phyloP scores from a whole-genome alignment of 208 protist species.

The Crithidia expoeki region DNA sequence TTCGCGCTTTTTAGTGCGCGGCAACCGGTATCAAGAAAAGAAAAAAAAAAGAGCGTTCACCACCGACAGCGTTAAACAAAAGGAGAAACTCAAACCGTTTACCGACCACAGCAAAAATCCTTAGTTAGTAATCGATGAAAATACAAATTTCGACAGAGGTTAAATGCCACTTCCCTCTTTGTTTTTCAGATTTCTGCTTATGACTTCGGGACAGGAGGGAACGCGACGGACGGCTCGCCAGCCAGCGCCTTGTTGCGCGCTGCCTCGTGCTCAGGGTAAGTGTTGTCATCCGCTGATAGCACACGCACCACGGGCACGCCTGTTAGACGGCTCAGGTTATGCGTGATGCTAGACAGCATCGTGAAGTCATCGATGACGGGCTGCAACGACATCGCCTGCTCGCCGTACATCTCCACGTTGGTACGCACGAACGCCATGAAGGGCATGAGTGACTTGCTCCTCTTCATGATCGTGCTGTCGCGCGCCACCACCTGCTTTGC shows the following conservation, averaged over 20 bases:
- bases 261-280: slow-evolving; percentile 63
- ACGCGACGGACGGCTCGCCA: slow-evolving; percentile 70
- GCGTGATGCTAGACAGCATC: slow-evolving; percentile 49
- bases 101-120: too few species aligned
- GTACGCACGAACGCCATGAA: slow-evolving; percentile 83
- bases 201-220: slow-evolving; percentile 35
- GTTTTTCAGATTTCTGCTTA: slow-evolving; percentile 16
- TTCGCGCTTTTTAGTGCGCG: too few species aligned
- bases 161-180: too few species aligned
- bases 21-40: too few species aligned
- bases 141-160: too few species aligned
- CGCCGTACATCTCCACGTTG: slow-evolving; percentile 86
- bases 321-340: slow-evolving; percentile 70
- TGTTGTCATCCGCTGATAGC: slow-evolving; percentile 53
- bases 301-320: slow-evolving; percentile 66
- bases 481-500: slow-evolving; percentile 50
- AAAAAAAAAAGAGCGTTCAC: too few species aligned
- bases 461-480: slow-evolving; percentile 46
- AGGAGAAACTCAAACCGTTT: too few species aligned
- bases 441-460: slow-evolving; percentile 89
- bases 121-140: too few species aligned
- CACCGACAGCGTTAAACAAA: too few species aligned
- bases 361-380: slow-evolving; percentile 78
- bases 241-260: slow-evolving; percentile 77
- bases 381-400: slow-evolving; percentile 60